Evolutionary conservation across 2,329 filamentous ascomycete species (phyloP).

Genomic region (Emericellopsis cladophorae): DNA sequence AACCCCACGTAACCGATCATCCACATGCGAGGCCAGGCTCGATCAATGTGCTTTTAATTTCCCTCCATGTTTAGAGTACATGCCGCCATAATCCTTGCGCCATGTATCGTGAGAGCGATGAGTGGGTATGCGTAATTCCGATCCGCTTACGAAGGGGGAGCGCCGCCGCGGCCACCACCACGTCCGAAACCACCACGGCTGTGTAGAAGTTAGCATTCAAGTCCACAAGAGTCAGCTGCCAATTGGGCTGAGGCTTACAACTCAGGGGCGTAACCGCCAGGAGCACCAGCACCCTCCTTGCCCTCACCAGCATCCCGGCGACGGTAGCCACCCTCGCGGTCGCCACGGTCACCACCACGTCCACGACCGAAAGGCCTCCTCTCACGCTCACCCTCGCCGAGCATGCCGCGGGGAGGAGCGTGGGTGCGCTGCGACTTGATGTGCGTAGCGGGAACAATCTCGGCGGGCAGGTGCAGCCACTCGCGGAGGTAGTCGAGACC

Average conservation of each 20-base stretch:
- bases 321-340: conserved; percentile 84
- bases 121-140: conserved; percentile 22
- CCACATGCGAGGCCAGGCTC: conserved; percentile 22
- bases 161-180: conserved; percentile 52
- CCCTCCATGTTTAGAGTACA: conserved; percentile 33
- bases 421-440: conserved; percentile 99
- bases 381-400: conserved; percentile 76
- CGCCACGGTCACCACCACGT: conserved; percentile 61
- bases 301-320: conserved; percentile 75
- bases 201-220: conserved; percentile 18
- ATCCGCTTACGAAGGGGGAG: conserved; percentile 48
- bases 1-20: conserved; percentile 24
- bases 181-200: conserved; percentile 82
- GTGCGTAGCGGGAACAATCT: conserved; percentile 99
- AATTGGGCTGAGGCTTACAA: conserved; percentile 47
- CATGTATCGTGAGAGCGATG: conserved; percentile 30
- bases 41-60: conserved; percentile 16
- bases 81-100: conserved; percentile 25
- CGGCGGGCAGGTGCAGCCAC: conserved; percentile 98
- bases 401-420: conserved; percentile 96
- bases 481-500: conserved; percentile 99
- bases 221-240: not conserved
- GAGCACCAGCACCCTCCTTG: conserved; percentile 87
- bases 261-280: conserved; percentile 81
- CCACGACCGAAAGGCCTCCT: conserved; percentile 75